These are phyloP conservation scores for Suillus americanus DNA, from an alignment of 768 basidiomycete species.

Conservation along the genomic window DNA sequence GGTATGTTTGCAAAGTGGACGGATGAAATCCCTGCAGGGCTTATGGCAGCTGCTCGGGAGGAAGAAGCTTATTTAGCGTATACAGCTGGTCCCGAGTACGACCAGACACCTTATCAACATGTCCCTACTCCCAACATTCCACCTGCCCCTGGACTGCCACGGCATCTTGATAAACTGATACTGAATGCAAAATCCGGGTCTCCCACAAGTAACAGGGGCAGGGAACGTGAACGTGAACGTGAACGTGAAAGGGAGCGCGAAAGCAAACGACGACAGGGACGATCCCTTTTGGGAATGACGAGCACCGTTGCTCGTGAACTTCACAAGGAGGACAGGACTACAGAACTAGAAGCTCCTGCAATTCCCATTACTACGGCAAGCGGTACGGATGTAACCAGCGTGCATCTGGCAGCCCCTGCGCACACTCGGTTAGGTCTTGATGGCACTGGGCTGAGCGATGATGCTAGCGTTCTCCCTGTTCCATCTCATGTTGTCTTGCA, in stretches of 20 bases:
- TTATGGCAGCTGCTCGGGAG: conserved; percentile 76
- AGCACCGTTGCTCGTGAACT: conserved; percentile 31
- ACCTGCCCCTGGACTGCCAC: conserved; percentile 82
- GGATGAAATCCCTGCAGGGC: conserved; percentile 69
- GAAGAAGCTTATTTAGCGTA: conserved; percentile 74
- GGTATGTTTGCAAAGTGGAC: conserved; percentile 61
- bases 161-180: conserved; percentile 93
- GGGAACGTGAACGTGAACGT: conserved; percentile 31
- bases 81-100: conserved; percentile 31
- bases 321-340: conserved; percentile 21
- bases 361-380: conserved; percentile 40
- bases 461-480: conserved; percentile 87
- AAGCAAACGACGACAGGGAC: conserved; percentile 31
- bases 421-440: conserved; percentile 37
- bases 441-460: conserved; percentile 64
- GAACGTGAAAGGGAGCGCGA: conserved; percentile 31
- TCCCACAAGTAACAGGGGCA: conserved; percentile 32
- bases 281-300: conserved; percentile 35
- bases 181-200: conserved; percentile 55
- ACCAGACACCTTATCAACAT: conserved; percentile 38
- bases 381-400: conserved; percentile 36
- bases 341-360: conserved; percentile 21
- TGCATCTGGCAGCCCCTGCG: conserved; percentile 23
- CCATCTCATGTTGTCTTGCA: conserved; percentile 94
- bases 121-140: conserved; percentile 79